A percentile compares a stretch with the other conserved stretches of the same genome.
These are phyloP conservation scores for Lipomyces orientalis DNA, from an alignment of 805 yeast species.

Conservation along the genomic window DNA sequence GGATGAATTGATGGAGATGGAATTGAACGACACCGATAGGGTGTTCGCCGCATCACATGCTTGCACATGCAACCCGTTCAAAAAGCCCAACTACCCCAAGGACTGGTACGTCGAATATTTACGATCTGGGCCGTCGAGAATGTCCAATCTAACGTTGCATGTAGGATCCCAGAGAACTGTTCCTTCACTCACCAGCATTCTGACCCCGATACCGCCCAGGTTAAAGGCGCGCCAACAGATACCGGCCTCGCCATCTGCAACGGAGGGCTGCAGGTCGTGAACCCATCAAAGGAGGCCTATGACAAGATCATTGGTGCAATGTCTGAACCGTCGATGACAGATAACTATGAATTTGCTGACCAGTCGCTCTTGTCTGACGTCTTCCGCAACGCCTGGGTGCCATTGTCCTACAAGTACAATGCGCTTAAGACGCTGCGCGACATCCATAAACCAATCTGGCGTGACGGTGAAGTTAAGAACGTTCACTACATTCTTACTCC, in stretches of 20 bases:
- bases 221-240: slow-evolving; percentile 44
- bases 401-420: slow-evolving; percentile 59
- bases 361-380: slow-evolving; percentile 63
- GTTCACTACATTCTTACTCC: slow-evolving; percentile 64
- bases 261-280: slow-evolving; percentile 62
- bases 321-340: slow-evolving; percentile 48
- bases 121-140: neutral
- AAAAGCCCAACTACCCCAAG: slow-evolving; percentile 58
- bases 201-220: slow-evolving; percentile 38
- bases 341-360: slow-evolving; percentile 61
- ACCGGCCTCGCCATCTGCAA: slow-evolving; percentile 58
- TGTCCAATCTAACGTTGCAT: neutral
- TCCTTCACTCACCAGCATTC: slow-evolving; percentile 50
- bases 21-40: slow-evolving; percentile 44
- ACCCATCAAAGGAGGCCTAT: slow-evolving; percentile 51
- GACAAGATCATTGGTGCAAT: slow-evolving; percentile 52
- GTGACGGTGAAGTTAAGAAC: slow-evolving; percentile 56
- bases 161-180: slow-evolving; percentile 52
- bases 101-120: slow-evolving; percentile 51
- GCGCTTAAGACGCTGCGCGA: slow-evolving; percentile 58
- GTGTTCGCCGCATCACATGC: slow-evolving; percentile 64
- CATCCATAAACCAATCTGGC: slow-evolving; percentile 57
- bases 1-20: slow-evolving; percentile 63
- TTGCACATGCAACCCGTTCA: slow-evolving; percentile 65
- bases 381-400: slow-evolving; percentile 57